Conservation (phyloP, 75 land plant species). For the Larix kaempferi region DNA sequence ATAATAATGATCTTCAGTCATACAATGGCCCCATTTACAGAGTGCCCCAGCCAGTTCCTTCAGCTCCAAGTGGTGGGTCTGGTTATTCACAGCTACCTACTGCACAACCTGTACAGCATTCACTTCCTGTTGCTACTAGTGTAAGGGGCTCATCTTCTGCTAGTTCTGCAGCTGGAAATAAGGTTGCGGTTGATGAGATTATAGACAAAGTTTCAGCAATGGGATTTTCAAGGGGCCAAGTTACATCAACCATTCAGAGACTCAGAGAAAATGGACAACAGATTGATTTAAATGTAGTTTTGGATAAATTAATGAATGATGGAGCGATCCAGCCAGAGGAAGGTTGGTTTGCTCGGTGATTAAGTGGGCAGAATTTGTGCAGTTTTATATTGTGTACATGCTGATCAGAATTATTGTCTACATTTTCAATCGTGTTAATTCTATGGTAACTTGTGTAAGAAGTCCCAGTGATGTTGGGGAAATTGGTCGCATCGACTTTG, state of each 20-base stretch:
- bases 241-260: slow-evolving; percentile 29
- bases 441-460: too few species aligned
- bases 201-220: slow-evolving; percentile 40
- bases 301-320: slow-evolving; percentile 49
- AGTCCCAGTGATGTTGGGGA: too few species aligned
- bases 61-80: slow-evolving; percentile 37
- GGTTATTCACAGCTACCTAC: slow-evolving; percentile 43
- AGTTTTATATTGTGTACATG: too few species aligned
- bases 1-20: slow-evolving; percentile 1
- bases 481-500: too few species aligned
- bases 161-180: slow-evolving; percentile 17
- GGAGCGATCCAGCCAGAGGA: slow-evolving; percentile 26
- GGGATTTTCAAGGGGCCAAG: slow-evolving; percentile 49
- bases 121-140: slow-evolving; percentile 19
- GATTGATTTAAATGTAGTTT: slow-evolving; percentile 42
- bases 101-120: slow-evolving; percentile 31
- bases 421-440: too few species aligned
- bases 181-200: slow-evolving; percentile 31
- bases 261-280: slow-evolving; percentile 49
- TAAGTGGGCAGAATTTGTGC: too few species aligned
- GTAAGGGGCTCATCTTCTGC: slow-evolving; percentile 6
- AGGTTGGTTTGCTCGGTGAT: slow-evolving; percentile 27
- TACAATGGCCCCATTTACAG: slow-evolving; percentile 23
- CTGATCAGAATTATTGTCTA: too few species aligned
- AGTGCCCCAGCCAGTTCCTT: slow-evolving; percentile 26